Base-by-base conservation (phyloP, 306 rosid species). In the Cicer pinnatifidum region DNA sequence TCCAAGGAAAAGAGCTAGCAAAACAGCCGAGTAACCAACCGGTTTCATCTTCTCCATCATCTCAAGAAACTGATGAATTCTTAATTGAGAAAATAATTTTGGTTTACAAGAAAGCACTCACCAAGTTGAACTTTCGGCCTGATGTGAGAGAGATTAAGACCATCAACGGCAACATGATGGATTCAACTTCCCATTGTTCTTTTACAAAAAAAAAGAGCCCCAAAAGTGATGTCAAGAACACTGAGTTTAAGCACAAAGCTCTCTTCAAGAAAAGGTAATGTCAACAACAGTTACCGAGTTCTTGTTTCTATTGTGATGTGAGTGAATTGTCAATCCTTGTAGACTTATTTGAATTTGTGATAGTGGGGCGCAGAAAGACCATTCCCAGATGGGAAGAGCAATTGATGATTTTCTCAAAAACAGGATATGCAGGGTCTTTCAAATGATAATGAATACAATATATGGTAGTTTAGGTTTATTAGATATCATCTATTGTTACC, bases 1-100 rank as follows among this genome's bases (percentile, higher is more conserved):
- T 7, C 11, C 87, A 84, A 58, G 96, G 98, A 67, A 84, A 84
- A 82, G 85, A 82, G 76, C 85, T 85, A 3, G 88, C 96, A n/a
- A 59, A 85, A 53, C 82, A 86, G 81, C 89, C 88, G 6, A 47
- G 62, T 41, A n/a, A 48, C 54, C 84, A 80, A 54, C 54, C 87
- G 7, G 61, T 65, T 47, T 78, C 80, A 11, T 83, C 88, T 57
- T 78, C 91, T 15, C 47, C 78, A 23, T 77, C 93, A 1, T 74
- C 89, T 43, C 74, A 43, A 53, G 85, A 89, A 67, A 38, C 41
- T 13, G 82, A 72, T 54, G 83, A 81, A 60, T 16, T 59, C 67
- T 81, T 90, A 71, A 51, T 87, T 63, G 83, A 79, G 44, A 79
- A 82, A 71, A 79, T 92, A 59, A 88, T 89, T 15, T 81, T 53